phyloP scores from a whole-genome alignment of 176 grass and related monocot genomes.

The Leersia perrieri region DNA sequence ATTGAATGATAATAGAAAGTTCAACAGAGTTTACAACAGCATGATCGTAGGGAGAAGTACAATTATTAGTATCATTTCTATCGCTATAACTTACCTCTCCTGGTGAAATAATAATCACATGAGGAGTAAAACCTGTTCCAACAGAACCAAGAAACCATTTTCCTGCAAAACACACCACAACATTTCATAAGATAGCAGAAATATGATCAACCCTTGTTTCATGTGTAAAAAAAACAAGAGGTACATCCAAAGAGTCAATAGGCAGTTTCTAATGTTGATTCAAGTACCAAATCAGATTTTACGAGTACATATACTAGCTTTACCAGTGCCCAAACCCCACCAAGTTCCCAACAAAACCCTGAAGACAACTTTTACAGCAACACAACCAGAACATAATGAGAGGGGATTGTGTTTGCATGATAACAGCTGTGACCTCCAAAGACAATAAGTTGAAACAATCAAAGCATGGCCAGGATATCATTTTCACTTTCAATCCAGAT shows the following conservation, averaged over 20 bases:
- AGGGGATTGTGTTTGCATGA: not conserved
- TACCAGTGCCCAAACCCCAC: not conserved
- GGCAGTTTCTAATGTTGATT: not conserved
- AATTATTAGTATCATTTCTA: not conserved
- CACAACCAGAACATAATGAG: not conserved
- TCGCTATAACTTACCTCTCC: constrained; percentile 66
- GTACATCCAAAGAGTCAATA: not conserved
- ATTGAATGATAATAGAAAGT: not conserved
- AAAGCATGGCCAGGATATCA: not conserved
- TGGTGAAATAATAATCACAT: constrained; percentile 76
- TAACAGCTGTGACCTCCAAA: not conserved
- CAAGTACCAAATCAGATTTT: not conserved
- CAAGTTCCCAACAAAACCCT: not conserved
- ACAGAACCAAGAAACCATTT: constrained; percentile 93
- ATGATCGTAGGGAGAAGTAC: not conserved
- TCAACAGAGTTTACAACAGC: not conserved
- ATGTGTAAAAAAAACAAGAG: not conserved
- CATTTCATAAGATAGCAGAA: constrained; percentile 5
- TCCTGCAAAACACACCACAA: constrained; percentile 42
- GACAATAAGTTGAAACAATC: not conserved
- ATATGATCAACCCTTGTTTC: not conserved
- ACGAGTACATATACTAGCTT: not conserved
- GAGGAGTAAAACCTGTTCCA: constrained; percentile 97
- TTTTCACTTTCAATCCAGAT: constrained; percentile 14
- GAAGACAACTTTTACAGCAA: not conserved